Conservation (phyloP, 2,329 filamentous ascomycete genomes). For the Pseudogymnoascus sp. region DNA sequence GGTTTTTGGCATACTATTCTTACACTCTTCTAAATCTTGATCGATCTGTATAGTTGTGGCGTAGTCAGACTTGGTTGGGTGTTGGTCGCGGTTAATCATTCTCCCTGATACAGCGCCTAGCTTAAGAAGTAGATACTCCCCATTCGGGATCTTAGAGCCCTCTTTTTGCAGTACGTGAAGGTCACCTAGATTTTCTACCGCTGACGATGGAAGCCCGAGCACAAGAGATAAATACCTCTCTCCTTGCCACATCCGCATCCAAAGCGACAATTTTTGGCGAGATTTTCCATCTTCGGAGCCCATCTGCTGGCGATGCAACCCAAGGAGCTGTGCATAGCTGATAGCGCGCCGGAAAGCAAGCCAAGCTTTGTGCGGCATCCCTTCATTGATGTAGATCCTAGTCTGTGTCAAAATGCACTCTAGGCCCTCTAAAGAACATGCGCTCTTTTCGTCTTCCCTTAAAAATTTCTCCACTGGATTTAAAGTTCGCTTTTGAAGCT, state of each 20-base stretch:
- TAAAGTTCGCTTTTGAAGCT: conserved; percentile 38
- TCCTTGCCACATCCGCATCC: conserved; percentile 32
- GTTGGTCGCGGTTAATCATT: conserved; percentile 35
- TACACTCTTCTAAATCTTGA: conserved; percentile 30
- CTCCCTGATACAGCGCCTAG: conserved; percentile 26
- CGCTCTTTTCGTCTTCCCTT: conserved; percentile 39
- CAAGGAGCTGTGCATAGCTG: conserved; percentile 42
- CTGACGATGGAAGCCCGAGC: conserved; percentile 42
- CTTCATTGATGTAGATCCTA: conserved; percentile 46
- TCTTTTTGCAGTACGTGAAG: neutral
- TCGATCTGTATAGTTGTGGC: conserved; percentile 33
- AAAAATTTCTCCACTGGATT: conserved; percentile 38
- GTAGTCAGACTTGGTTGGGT: conserved; percentile 28
- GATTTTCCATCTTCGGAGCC: conserved; percentile 18
- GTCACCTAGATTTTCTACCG: neutral
- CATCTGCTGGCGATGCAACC: conserved; percentile 32
- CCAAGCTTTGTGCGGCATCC: conserved; percentile 47
- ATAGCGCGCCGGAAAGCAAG: conserved; percentile 40
- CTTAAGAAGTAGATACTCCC: neutral
- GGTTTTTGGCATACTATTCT: conserved; percentile 23
- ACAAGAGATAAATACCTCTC: conserved; percentile 44
- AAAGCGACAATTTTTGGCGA: conserved; percentile 28
- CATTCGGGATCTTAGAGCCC: neutral
- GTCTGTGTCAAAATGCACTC: conserved; percentile 42
- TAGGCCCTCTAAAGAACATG: conserved; percentile 41